Conservation (phyloP, 2,329 filamentous ascomycete species). For the Macrophomina pseudophaseolina region DNA sequence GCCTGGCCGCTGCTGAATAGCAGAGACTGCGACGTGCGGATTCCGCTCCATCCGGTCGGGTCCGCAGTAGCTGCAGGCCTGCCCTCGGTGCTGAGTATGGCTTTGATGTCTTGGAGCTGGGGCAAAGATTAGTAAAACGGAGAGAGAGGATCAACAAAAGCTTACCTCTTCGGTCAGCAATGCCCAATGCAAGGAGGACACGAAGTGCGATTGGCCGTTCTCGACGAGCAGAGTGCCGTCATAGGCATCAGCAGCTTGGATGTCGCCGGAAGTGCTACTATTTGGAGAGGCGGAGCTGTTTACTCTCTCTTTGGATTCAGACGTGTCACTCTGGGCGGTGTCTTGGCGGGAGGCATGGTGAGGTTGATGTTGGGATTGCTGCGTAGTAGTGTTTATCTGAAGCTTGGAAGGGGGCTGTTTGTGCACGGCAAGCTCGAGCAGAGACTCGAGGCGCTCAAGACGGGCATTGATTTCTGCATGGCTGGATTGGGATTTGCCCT, state of each 20-base stretch:
- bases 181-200: conserved; percentile 47
- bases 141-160: conserved; percentile 5
- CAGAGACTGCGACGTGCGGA: conserved; percentile 22
- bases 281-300: conserved; percentile 27
- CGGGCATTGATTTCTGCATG: conserved; percentile 42
- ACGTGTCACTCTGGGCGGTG: conserved; percentile 30
- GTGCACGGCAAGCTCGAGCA: conserved; percentile 34
- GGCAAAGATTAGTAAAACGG: not conserved
- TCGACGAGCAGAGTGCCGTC: conserved; percentile 45
- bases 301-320: conserved; percentile 19
- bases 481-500: conserved; percentile 31
- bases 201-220: conserved; percentile 45
- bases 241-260: conserved; percentile 43
- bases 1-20: conserved; percentile 24
- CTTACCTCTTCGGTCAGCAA: conserved; percentile 46
- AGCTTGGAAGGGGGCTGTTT: conserved; percentile 9
- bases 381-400: not conserved
- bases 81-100: conserved; percentile 20
- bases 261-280: conserved; percentile 30
- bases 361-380: not conserved
- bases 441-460: conserved; percentile 43
- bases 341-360: conserved; percentile 4
- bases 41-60: conserved; percentile 4
- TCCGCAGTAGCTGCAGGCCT: not conserved
- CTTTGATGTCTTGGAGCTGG: conserved; percentile 27